Evolutionary conservation across 345 rosid genomes (phyloP).

Genomic region (Lepidium aucheri): DNA sequence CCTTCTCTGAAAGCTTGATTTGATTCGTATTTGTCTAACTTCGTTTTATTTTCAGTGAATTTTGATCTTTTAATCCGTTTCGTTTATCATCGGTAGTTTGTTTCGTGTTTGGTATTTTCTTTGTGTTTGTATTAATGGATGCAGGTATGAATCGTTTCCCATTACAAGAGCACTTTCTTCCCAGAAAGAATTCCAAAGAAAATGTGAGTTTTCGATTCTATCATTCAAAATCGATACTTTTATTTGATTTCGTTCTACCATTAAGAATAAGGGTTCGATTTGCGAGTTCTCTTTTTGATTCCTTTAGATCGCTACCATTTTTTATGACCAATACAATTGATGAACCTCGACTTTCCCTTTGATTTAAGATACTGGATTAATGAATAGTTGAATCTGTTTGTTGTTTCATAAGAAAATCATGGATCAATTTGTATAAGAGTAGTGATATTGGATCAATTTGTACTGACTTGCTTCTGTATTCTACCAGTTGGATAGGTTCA

Average conservation of each 20-base stretch:
- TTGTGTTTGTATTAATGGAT: slow-evolving; percentile 17
- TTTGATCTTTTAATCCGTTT: too few species aligned
- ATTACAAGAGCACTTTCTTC: slow-evolving; percentile 35
- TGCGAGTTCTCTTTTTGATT: not conserved
- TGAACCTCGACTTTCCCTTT: not conserved
- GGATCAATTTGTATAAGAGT: not conserved
- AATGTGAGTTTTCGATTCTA: slow-evolving; percentile 11
- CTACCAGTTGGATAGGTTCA: slow-evolving; percentile 53
- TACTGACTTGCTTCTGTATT: not conserved
- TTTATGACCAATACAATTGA: too few species aligned
- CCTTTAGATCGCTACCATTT: not conserved
- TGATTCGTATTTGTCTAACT: too few species aligned
- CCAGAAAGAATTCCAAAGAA: slow-evolving; percentile 35
- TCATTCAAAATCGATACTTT: not conserved
- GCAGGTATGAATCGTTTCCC: slow-evolving; percentile 30
- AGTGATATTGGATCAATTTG: not conserved
- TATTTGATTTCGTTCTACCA: not conserved
- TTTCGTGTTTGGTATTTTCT: not conserved
- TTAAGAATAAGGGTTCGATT: not conserved
- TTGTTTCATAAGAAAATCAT: not conserved
- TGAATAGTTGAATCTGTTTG: not conserved
- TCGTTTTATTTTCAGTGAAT: too few species aligned
- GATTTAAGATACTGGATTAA: not conserved
- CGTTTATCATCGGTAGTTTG: too few species aligned
- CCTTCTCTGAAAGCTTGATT: too few species aligned